Percentiles rank a stretch among this genome's conserved stretches.
These are phyloP conservation scores for Sporobolus alterniflorus DNA, from an alignment of 202 grass and related monocot genomes.

Conservation along the genomic window DNA sequence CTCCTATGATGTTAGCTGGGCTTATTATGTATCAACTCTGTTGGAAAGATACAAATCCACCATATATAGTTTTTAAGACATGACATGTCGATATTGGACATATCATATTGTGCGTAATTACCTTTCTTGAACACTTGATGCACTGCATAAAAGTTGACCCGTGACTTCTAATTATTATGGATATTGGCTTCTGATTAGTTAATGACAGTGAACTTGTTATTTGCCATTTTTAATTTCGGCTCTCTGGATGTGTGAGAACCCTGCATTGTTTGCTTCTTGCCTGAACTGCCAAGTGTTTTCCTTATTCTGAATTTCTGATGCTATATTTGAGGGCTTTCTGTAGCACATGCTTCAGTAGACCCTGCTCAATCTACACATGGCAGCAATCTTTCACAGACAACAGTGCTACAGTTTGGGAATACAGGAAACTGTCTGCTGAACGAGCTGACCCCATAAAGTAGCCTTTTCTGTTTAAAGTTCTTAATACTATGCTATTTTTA, in stretches of 20 bases:
- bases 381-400: constrained; percentile 70
- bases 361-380: constrained; percentile 64
- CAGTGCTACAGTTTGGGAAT: constrained; percentile 93
- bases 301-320: neutral
- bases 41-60: neutral
- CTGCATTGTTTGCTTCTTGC: neutral
- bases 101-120: neutral
- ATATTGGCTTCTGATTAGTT: neutral
- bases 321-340: constrained; percentile 43
- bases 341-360: constrained; percentile 66
- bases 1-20: neutral
- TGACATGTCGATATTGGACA: neutral
- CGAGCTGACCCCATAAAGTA: constrained; percentile 97
- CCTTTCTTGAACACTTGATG: neutral
- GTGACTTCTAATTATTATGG: neutral
- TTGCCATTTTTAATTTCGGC: neutral
- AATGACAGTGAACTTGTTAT: neutral
- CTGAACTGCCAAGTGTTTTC: neutral
- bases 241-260: neutral
- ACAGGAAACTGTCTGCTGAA: constrained; percentile 87
- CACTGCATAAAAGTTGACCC: neutral
- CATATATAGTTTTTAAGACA: neutral
- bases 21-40: neutral
- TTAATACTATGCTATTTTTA: constrained; percentile 26
- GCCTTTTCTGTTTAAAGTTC: constrained; percentile 35